Evolutionary conservation across 75 land plant genomes (phyloP).

Genomic region (Picea glauca): DNA sequence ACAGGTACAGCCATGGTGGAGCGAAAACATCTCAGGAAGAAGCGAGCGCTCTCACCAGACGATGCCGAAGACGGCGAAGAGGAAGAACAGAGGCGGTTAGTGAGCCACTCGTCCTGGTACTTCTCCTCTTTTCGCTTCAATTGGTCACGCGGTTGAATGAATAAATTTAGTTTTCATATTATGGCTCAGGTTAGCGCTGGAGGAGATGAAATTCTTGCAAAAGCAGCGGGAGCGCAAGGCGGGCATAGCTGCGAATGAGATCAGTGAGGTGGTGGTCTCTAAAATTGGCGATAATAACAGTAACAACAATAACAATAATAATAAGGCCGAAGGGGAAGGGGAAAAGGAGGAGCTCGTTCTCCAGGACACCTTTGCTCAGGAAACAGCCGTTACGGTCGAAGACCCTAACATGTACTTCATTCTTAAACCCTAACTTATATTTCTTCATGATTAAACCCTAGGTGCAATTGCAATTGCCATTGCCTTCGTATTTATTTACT

Average conservation of each 20-base stretch:
- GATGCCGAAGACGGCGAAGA: constrained; percentile 19
- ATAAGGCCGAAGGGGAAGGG: constrained; percentile 60
- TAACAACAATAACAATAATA: not conserved
- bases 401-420: constrained; percentile 91
- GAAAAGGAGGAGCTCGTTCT: constrained; percentile 93
- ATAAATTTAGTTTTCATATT: not conserved
- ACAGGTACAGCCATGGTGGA: not conserved
- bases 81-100: constrained; percentile 6
- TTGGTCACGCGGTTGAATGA: not conserved
- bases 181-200: constrained; percentile 63
- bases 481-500: not conserved
- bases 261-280: not conserved
- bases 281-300: constrained; percentile 3
- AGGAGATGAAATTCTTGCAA: constrained; percentile 93
- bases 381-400: constrained; percentile 95
- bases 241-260: constrained; percentile 54
- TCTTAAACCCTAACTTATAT: constrained; percentile 79
- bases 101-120: not conserved
- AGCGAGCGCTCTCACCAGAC: constrained; percentile 9
- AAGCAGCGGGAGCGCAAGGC: constrained; percentile 79
- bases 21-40: constrained; percentile 25
- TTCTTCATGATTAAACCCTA: not conserved
- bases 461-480: not conserved
- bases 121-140: not conserved
- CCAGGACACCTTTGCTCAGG: constrained; percentile 98